These are phyloP conservation scores for Hevea brasiliensis DNA, from an alignment of 345 rosid species.

Conservation along the genomic window DNA sequence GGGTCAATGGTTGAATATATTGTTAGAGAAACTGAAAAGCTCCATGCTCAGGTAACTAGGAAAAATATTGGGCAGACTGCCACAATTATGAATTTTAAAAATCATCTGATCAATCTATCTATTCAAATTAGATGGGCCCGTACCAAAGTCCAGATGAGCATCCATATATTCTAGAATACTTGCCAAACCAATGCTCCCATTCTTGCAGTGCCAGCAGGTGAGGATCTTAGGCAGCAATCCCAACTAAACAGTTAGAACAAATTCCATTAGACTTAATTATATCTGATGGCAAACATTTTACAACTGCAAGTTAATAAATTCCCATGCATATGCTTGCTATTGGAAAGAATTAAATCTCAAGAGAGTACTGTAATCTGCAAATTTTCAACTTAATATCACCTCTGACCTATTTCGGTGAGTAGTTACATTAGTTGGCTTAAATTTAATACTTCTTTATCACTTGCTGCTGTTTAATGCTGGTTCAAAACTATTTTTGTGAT, in stretches of 20 bases:
- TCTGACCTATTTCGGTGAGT: neutral
- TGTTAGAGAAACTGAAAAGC: constrained; percentile 73
- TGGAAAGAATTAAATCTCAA: neutral
- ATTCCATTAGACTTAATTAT: neutral
- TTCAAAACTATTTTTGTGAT: neutral
- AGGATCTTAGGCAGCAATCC: neutral
- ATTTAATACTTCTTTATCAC: neutral
- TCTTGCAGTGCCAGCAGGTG: constrained; percentile 61
- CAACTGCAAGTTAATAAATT: neutral
- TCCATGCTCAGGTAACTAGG: constrained; percentile 67
- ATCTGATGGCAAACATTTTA: neutral
- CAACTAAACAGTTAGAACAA: neutral
- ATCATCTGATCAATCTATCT: neutral
- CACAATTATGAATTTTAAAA: neutral
- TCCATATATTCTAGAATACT: constrained; percentile 60
- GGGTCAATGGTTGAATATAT: constrained; percentile 83
- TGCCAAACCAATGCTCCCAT: constrained; percentile 66
- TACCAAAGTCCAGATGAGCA: constrained; percentile 79
- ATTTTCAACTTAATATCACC: neutral
- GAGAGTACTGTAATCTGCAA: neutral
- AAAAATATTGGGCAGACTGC: neutral
- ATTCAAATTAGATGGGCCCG: constrained; percentile 55
- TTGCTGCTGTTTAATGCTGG: neutral
- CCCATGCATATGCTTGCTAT: neutral
- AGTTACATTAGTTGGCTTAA: neutral